Conservation (phyloP, 805 yeast genomes). For the Metschnikowia baotianmanensis region DNA sequence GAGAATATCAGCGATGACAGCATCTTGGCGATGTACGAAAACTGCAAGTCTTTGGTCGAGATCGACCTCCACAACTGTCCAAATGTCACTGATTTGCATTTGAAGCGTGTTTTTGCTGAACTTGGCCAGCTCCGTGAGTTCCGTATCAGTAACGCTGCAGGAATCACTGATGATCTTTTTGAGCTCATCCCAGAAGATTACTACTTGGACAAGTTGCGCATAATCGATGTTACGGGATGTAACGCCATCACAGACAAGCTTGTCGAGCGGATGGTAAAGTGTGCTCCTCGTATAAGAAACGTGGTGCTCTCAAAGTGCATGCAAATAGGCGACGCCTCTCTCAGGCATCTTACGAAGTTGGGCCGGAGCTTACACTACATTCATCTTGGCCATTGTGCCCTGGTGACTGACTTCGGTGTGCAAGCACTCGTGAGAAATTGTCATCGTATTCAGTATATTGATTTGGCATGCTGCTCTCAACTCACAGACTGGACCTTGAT, state of each 20-base stretch:
- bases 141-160: slow-evolving; percentile 69
- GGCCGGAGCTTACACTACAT: slow-evolving; percentile 83
- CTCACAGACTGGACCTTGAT: slow-evolving; percentile 79
- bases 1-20: slow-evolving; percentile 61
- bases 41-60: slow-evolving; percentile 81
- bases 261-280: slow-evolving; percentile 64
- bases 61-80: slow-evolving; percentile 84
- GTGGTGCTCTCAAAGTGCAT: slow-evolving; percentile 88
- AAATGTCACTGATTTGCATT: slow-evolving; percentile 63
- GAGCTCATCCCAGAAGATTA: slow-evolving; percentile 47
- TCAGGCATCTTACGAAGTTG: slow-evolving; percentile 66
- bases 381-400: slow-evolving; percentile 91
- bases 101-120: slow-evolving; percentile 54
- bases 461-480: slow-evolving; percentile 90
- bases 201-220: slow-evolving; percentile 64
- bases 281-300: slow-evolving; percentile 85
- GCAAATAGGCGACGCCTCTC: slow-evolving; percentile 77
- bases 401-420: slow-evolving; percentile 88
- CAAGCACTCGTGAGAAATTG: slow-evolving; percentile 70
- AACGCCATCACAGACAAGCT: slow-evolving; percentile 74
- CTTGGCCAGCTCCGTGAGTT: slow-evolving; percentile 80
- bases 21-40: slow-evolving; percentile 56
- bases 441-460: slow-evolving; percentile 85
- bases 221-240: slow-evolving; percentile 84
- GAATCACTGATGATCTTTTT: slow-evolving; percentile 67